Evolutionary conservation across 257 asterid species (phyloP), one percentile per base, ranked within the genome.

Genomic region (Handroanthus guayacan): DNA sequence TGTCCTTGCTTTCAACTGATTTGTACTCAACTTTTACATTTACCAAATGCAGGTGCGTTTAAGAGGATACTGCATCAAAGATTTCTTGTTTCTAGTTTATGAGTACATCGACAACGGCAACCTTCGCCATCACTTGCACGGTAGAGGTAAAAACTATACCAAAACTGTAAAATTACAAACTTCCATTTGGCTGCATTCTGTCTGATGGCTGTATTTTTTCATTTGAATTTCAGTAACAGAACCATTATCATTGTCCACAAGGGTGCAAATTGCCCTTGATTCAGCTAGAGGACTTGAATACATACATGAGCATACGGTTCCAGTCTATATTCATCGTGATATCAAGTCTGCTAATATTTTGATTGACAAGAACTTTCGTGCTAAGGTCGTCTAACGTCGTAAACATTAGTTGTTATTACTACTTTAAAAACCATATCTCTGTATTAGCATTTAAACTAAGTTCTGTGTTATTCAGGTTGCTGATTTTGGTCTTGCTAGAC

Each of bases 201-300:
- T 61, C 56, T 79, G 39, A 43, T 60, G 20, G 38, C 43, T 20
- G 14, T 34, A 3, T 25, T n/a, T 77, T 25, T 18, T 43, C 11
- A 2, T 73, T 65, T 68, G 57, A 3, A 36, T 77, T 75, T 69
- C 74, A 87, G 97, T 75, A 10, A 81, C 63, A 69, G 92, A 82
- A 55, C 87, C 90, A 17, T 78, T 93, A 78, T 54, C 90, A 16
- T 93, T 97, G 98, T 58, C 90, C 18, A 86, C 86, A 17, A 87
- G 98, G 86, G 83, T 93, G 75, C 93, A 89, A 84, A 88, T 93
- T 17, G 97, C 97, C 61, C 95, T 93, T 34, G 98, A 93, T 84
- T 90, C 98, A 2, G 98, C 98, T 3, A 86, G 98, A 91, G 98
- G 98, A 44, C 97, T 93, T 13, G 98, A 93, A 82, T 93, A 93